These are phyloP conservation scores for Tricholoma hemisulphureum DNA, from an alignment of 768 basidiomycete genomes.

Conservation along the genomic window DNA sequence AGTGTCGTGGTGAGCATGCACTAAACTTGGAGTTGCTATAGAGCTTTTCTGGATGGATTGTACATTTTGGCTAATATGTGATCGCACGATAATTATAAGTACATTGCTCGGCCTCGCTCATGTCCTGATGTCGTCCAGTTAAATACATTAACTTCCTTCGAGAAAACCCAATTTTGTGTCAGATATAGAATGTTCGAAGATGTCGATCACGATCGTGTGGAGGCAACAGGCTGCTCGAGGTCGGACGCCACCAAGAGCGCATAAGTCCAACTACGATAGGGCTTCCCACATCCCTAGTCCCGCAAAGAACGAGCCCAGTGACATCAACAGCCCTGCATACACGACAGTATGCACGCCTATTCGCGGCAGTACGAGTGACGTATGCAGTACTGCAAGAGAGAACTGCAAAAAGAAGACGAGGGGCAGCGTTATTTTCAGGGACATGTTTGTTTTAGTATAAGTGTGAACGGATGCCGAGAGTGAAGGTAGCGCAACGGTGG, in stretches of 20 bases:
- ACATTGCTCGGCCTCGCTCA: no score
- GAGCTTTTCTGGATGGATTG: no score
- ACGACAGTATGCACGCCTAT: constrained; percentile 77
- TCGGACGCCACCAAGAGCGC: background rate
- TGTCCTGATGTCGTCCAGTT: no score
- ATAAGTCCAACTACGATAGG: constrained; percentile 38
- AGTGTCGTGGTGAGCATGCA: no score
- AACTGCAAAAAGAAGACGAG: constrained; percentile 49
- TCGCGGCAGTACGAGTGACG: constrained; percentile 62
- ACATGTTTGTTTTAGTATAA: constrained; percentile 28
- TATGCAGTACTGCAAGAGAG: constrained; percentile 60
- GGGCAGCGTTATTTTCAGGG: constrained; percentile 41
- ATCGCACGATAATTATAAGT: no score
- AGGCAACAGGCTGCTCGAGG: background rate
- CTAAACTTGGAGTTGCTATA: no score
- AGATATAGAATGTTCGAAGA: no score
- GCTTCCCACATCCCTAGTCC: constrained; percentile 75
- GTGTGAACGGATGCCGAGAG: constrained; percentile 11
- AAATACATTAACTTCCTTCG: background rate
- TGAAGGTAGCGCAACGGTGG: constrained; percentile 40
- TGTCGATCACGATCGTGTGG: no score
- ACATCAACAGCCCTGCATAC: constrained; percentile 65
- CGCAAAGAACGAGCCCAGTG: constrained; percentile 67
- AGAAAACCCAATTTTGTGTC: background rate
- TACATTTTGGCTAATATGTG: no score